Evolutionary conservation across 768 basidiomycete genomes (phyloP).

Genomic region (Boletus huronensis): DNA sequence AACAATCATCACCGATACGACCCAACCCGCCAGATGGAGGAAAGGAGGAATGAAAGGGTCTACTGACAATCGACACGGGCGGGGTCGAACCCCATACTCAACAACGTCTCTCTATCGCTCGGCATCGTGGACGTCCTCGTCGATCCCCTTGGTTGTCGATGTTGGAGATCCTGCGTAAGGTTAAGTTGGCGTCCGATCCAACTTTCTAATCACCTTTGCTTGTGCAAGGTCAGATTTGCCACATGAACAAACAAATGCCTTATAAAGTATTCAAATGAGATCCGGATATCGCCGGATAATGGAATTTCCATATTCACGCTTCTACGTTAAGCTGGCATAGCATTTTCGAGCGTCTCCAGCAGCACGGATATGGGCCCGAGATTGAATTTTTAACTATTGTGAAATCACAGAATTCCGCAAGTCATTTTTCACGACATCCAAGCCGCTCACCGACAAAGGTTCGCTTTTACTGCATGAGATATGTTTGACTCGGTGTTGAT

Average conservation of each 20-base stretch:
- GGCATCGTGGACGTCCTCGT: slow-evolving; percentile 30
- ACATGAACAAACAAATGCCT: too few species aligned
- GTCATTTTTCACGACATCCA: neutral
- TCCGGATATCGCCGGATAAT: too few species aligned
- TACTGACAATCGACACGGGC: slow-evolving; percentile 81
- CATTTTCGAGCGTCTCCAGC: neutral
- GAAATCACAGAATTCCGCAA: neutral
- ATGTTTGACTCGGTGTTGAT: neutral
- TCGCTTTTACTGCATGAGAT: neutral
- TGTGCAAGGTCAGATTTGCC: too few species aligned
- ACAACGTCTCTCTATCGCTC: slow-evolving; percentile 67
- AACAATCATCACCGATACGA: neutral
- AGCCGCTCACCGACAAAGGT: slow-evolving; percentile 1
- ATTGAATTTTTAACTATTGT: neutral
- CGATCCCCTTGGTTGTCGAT: neutral
- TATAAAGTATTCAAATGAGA: too few species aligned
- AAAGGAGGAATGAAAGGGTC: neutral
- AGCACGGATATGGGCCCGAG: neutral
- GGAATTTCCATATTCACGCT: too few species aligned
- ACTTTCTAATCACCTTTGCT: too few species aligned
- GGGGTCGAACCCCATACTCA: slow-evolving; percentile 85
- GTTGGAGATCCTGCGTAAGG: neutral
- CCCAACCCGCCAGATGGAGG: neutral
- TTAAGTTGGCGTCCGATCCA: too few species aligned
- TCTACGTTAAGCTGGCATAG: neutral